Conservation (phyloP, 306 rosid genomes). For the Castanospermum australe region DNA sequence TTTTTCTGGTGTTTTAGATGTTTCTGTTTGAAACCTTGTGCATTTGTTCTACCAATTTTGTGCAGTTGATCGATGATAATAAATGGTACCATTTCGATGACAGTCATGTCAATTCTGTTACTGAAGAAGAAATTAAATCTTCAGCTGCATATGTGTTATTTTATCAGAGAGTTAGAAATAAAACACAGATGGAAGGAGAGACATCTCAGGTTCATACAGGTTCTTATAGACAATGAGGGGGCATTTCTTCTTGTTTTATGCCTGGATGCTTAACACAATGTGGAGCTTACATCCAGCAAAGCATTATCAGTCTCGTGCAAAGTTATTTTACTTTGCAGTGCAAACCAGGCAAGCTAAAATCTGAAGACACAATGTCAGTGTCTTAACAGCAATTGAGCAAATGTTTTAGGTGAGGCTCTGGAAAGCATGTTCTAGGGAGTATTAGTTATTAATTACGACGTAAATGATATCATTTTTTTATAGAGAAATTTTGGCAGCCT, state of each 20-base stretch:
- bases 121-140: slow-evolving; percentile 79
- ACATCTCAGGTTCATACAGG: slow-evolving; percentile 40
- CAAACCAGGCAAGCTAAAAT: slow-evolving; percentile 20
- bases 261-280: slow-evolving; percentile 23
- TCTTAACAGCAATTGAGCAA: slow-evolving; percentile 10
- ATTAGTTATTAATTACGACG: slow-evolving; percentile 13
- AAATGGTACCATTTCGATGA: slow-evolving; percentile 97
- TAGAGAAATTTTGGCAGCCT: slow-evolving; percentile 37
- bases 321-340: slow-evolving; percentile 20
- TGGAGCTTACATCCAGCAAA: slow-evolving; percentile 23
- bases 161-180: slow-evolving; percentile 71
- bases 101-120: slow-evolving; percentile 68
- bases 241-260: slow-evolving; percentile 13
- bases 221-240: slow-evolving; percentile 27
- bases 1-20: slow-evolving; percentile 5
- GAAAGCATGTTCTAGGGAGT: slow-evolving; percentile 24
- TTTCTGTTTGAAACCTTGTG: background rate
- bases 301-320: slow-evolving; percentile 4
- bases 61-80: slow-evolving; percentile 91
- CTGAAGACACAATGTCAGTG: slow-evolving; percentile 6
- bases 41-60: slow-evolving; percentile 5
- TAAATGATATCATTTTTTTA: slow-evolving; percentile 26
- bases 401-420: slow-evolving; percentile 24
- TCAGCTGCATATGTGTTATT: slow-evolving; percentile 90
- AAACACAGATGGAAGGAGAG: slow-evolving; percentile 40